These are phyloP conservation scores for Brassica rapa DNA, from an alignment of 345 rosid species.

Conservation along the genomic window DNA sequence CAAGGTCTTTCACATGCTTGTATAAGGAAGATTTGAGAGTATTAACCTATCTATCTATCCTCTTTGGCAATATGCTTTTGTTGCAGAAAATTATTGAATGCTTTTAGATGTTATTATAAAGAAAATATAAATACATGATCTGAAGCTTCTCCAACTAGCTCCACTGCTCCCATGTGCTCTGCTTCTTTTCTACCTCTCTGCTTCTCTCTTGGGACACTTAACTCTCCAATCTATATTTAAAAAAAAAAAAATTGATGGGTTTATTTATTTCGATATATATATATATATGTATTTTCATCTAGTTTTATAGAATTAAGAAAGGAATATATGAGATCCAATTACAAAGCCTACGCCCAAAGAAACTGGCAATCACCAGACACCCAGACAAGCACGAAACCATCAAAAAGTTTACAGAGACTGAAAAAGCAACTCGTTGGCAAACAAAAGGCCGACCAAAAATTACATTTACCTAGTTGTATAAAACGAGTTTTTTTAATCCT, in stretches of 20 bases:
- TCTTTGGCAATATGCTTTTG: constrained; percentile 43
- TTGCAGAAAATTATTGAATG: constrained; percentile 37
- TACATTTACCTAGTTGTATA: not conserved
- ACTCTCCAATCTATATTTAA: not conserved
- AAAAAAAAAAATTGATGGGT: not conserved
- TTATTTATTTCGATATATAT: not conserved
- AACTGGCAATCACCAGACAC: not conserved
- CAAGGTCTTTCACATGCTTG: constrained; percentile 69
- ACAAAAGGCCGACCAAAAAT: not conserved
- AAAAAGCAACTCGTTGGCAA: not conserved
- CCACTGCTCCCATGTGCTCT: constrained; percentile 77
- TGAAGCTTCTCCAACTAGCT: constrained; percentile 82
- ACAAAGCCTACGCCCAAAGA: not conserved
- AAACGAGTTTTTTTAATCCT: not conserved
- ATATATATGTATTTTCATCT: not conserved
- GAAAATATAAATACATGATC: constrained; percentile 38
- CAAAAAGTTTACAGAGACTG: not conserved
- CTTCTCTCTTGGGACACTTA: not conserved
- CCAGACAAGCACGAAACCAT: not conserved
- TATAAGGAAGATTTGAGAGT: constrained; percentile 43
- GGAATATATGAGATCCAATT: not conserved
- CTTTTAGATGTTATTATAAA: not conserved
- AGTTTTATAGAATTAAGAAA: not conserved
- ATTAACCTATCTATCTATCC: constrained; percentile 34
- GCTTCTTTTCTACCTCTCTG: constrained; percentile 7